Percentiles rank a stretch among this genome's conserved stretches.
Evolutionary conservation across 305 asterid genomes (phyloP).

Genomic region (Solanum hybrid): DNA sequence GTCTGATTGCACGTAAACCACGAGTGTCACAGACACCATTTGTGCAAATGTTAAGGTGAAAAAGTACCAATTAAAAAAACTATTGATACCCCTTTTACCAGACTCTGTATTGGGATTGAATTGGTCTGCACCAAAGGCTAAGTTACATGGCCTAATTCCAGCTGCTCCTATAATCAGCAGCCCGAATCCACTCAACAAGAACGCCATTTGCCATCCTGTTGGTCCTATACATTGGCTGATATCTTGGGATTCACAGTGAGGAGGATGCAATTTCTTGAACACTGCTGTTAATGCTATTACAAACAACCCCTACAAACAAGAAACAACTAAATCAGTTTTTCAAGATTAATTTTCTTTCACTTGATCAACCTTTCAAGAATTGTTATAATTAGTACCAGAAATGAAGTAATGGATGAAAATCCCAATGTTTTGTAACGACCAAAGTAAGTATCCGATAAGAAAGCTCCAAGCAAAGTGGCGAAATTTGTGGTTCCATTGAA

Average conservation of each 20-base stretch:
- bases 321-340: not conserved
- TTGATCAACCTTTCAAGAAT: not conserved
- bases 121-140: constrained; percentile 79
- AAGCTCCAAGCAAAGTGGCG: constrained; percentile 64
- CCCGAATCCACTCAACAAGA: constrained; percentile 47
- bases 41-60: constrained; percentile 64
- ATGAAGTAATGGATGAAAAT: constrained; percentile 54
- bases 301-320: constrained; percentile 35
- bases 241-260: constrained; percentile 28
- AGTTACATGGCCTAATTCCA: constrained; percentile 68
- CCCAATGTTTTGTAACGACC: constrained; percentile 71
- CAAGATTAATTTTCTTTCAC: not conserved
- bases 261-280: constrained; percentile 50
- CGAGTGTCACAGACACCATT: constrained; percentile 57
- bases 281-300: constrained; percentile 49
- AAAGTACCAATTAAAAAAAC: constrained; percentile 84
- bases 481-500: constrained; percentile 71
- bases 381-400: constrained; percentile 28
- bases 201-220: constrained; percentile 37
- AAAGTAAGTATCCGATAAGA: constrained; percentile 54
- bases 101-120: constrained; percentile 64
- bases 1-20: constrained; percentile 61
- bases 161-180: constrained; percentile 56
- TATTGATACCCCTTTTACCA: constrained; percentile 53
- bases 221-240: constrained; percentile 34